Evolutionary conservation across 345 rosid species (phyloP).

Genomic region (Turnera subulata): DNA sequence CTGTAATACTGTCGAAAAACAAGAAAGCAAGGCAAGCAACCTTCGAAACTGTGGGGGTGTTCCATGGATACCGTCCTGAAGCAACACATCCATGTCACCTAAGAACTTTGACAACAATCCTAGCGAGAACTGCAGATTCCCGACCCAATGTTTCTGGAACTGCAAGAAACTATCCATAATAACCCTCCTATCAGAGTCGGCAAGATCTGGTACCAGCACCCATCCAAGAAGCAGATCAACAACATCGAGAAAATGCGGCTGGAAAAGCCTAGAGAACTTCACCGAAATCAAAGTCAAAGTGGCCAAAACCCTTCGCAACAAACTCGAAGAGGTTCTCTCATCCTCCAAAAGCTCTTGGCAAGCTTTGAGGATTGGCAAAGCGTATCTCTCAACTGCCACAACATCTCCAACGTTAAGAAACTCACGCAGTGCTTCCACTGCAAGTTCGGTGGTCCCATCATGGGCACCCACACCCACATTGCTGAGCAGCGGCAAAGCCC

Average conservation of each 20-base stretch:
- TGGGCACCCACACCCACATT: conserved; percentile 53
- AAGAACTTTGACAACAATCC: conserved; percentile 73
- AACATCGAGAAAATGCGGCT: conserved; percentile 86
- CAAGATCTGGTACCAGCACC: conserved; percentile 81
- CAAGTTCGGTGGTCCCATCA: conserved; percentile 64
- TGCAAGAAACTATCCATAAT: conserved; percentile 87
- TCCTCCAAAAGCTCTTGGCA: conserved; percentile 89
- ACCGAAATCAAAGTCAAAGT: conserved; percentile 66
- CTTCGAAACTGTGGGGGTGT: conserved; percentile 67
- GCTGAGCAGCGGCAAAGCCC: conserved; percentile 82
- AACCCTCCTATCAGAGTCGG: conserved; percentile 64
- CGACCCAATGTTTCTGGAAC: conserved; percentile 92
- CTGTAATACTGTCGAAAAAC: conserved; percentile 80
- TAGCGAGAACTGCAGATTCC: conserved; percentile 72
- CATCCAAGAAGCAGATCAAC: conserved; percentile 94
- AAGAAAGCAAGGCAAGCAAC: conserved; percentile 85
- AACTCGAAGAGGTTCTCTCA: conserved; percentile 82
- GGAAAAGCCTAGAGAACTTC: conserved; percentile 67
- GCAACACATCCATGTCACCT: conserved; percentile 81
- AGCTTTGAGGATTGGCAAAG: conserved; percentile 66
- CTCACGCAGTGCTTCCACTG: conserved; percentile 70
- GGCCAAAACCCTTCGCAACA: conserved; percentile 55
- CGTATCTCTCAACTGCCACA: conserved; percentile 74
- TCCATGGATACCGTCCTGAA: conserved; percentile 71
- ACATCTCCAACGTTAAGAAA: conserved; percentile 73